A percentile compares a stretch with the other conserved stretches of the same genome.
phyloP scores from a whole-genome alignment of 768 basidiomycete genomes.

The Tubosaeta sp. region DNA sequence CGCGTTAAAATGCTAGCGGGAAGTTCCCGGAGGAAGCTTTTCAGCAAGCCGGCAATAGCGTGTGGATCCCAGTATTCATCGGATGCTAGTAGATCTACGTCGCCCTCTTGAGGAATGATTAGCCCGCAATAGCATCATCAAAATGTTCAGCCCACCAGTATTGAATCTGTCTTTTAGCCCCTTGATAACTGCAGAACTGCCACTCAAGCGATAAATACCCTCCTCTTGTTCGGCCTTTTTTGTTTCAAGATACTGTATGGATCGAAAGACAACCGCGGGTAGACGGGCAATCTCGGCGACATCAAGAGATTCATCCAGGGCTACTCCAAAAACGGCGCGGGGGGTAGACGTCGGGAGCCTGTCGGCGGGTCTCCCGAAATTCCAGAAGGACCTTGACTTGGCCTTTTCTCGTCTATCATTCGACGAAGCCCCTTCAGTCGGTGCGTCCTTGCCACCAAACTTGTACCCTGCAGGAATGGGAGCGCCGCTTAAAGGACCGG shows the following conservation, averaged over 20 bases:
- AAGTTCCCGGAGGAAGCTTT: slow-evolving; percentile 89
- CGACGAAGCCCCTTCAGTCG: slow-evolving; percentile 36
- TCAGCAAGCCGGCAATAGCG: slow-evolving; percentile 92
- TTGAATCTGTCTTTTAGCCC: slow-evolving; percentile 92
- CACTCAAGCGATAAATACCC: slow-evolving; percentile 94
- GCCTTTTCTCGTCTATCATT: slow-evolving; percentile 86
- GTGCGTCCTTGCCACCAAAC: slow-evolving; percentile 75
- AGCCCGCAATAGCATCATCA: slow-evolving; percentile 3
- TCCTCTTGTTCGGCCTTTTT: slow-evolving; percentile 96
- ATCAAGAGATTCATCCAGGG: slow-evolving; percentile 82
- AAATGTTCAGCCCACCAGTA: slow-evolving; percentile 47
- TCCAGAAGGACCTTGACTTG: slow-evolving; percentile 92
- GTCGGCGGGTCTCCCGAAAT: slow-evolving; percentile 67
- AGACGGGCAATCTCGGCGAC: slow-evolving; percentile 86
- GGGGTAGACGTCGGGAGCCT: slow-evolving; percentile 41
- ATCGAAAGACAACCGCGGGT: slow-evolving; percentile 92
- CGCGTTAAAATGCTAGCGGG: slow-evolving; percentile 90
- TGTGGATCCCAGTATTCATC: slow-evolving; percentile 98
- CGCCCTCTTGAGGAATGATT: slow-evolving; percentile 67
- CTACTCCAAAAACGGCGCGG: slow-evolving; percentile 84
- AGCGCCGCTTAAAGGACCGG: slow-evolving; percentile 78
- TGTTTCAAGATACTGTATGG: slow-evolving; percentile 90
- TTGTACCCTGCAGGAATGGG: slow-evolving; percentile 88
- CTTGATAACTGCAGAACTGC: slow-evolving; percentile 94
- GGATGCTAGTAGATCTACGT: slow-evolving; percentile 80